These are phyloP conservation scores for Cyberlindnera galapagoensis DNA, from an alignment of 805 yeast species.

Conservation along the genomic window DNA sequence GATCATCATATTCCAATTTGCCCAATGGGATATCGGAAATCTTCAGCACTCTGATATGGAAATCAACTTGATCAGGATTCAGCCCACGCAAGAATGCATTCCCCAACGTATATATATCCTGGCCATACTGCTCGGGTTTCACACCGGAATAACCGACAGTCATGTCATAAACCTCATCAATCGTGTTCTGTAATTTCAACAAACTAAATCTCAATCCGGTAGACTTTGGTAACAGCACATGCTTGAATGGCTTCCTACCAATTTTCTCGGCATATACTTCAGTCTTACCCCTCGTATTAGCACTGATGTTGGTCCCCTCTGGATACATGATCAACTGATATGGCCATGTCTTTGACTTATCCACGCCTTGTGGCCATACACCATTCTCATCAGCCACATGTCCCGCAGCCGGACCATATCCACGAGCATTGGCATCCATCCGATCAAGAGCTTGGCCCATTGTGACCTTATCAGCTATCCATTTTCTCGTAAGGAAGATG, in stretches of 20 bases:
- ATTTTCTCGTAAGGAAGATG: conserved; percentile 75
- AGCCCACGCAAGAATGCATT: conserved; percentile 60
- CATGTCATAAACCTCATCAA: conserved; percentile 65
- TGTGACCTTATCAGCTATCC: conserved; percentile 67
- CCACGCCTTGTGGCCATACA: conserved; percentile 17
- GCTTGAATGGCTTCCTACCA: conserved; percentile 42
- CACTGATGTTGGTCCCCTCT: conserved; percentile 86
- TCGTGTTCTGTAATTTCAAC: conserved; percentile 44
- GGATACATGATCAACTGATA: conserved; percentile 79
- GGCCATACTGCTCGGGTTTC: conserved; percentile 59
- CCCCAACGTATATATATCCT: conserved; percentile 62
- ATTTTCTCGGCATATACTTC: conserved; percentile 48
- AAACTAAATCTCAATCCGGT: conserved; percentile 73
- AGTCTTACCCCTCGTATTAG: conserved; percentile 54
- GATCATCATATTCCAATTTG: conserved; percentile 38
- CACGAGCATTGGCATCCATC: conserved; percentile 57
- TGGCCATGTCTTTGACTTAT: conserved; percentile 39
- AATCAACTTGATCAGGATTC: conserved; percentile 62
- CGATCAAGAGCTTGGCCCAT: conserved; percentile 49
- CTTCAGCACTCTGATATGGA: conserved; percentile 54
- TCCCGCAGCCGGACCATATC: conserved; percentile 46
- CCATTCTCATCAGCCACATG: conserved; percentile 23
- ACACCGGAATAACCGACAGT: conserved; percentile 82
- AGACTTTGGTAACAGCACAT: conserved; percentile 74
- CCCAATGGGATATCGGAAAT: conserved; percentile 60